Evolutionary conservation across 2,329 filamentous ascomycete genomes (phyloP), one percentile per base, ranked within the genome.

Genomic region (Madurella mycetomatis): DNA sequence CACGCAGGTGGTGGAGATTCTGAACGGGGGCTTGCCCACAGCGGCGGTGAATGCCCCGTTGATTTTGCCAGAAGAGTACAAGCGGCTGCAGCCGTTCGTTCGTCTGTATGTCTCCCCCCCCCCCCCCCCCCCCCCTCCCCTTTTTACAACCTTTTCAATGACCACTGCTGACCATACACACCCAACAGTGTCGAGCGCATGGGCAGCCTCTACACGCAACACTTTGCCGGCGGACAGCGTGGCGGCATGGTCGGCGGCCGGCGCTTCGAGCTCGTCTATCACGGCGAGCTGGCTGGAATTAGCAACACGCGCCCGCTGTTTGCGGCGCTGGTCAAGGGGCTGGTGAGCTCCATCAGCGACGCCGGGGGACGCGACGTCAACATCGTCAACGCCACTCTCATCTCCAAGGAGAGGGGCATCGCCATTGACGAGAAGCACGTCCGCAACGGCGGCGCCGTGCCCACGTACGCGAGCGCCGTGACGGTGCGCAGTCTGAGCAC

Each of bases 21-120:
- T 94, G 2, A 76, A 77, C 0, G 88, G 88, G 2, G 85, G 86
- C 0, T 76, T 92, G 1, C 88, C 89, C 0, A 87, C 87, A 1
- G 83, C 80, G 17, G 88, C 88, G 5, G 88, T 92, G 65, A 92
- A 94, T 60, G 88, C 88, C 0, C 88, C 89, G 4, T 79, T 92
- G 51, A 92, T 92, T 58, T 74, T 92, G 15, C 87, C 88, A 0
- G 88, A 91, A 59, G 88, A 92, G 70, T 91, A 90, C 66, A 79
- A 84, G 58, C 89, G 86, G 56, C 75, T 92, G 4, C 85, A 89
- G 63, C 88, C 89, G 0, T 91, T 89, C 62, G 87, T 92, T 5
- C 76, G 76, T 9, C 78, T 94, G 0, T 64, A 46, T 18, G 58
- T 62, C 7, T 40, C 13, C 42, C 30, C 12, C 17, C n/a, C 4